Evolutionary conservation across 345 rosid species (phyloP).

Genomic region (Geranium rotundifolium): DNA sequence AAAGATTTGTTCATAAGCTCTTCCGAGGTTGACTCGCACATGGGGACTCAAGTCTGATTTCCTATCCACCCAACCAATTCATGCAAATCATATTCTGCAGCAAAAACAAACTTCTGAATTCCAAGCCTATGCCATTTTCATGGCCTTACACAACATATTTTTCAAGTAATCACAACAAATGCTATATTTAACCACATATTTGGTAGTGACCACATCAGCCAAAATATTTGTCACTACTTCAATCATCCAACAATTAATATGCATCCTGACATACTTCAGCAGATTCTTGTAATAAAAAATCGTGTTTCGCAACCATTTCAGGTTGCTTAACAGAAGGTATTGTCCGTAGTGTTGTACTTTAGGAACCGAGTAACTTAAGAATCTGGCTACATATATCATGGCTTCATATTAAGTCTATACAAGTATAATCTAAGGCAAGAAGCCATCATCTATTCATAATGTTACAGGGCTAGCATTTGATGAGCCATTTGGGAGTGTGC

Average conservation of each 20-base stretch:
- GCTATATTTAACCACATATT: constrained; percentile 8
- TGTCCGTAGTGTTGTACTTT: neutral
- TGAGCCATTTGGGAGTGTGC: too few species aligned
- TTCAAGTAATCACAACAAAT: neutral
- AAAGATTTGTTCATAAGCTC: constrained; percentile 21
- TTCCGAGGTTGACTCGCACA: constrained; percentile 29
- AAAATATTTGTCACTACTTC: constrained; percentile 7
- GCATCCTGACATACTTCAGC: constrained; percentile 6
- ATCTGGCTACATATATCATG: neutral
- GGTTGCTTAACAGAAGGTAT: neutral
- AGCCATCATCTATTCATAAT: too few species aligned
- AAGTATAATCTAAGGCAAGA: neutral
- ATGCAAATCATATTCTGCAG: constrained; percentile 19
- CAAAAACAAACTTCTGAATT: constrained; percentile 7
- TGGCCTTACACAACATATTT: neutral
- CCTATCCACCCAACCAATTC: constrained; percentile 16
- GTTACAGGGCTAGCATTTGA: neutral
- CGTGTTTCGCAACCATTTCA: too few species aligned
- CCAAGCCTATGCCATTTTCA: constrained; percentile 7
- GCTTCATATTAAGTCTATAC: neutral
- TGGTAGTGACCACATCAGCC: constrained; percentile 7
- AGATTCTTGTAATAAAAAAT: neutral
- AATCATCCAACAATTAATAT: constrained; percentile 6
- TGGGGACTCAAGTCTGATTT: constrained; percentile 14
- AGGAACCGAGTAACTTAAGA: neutral